Conservation (phyloP, 768 basidiomycete genomes). For the Tylopilus sp. region DNA sequence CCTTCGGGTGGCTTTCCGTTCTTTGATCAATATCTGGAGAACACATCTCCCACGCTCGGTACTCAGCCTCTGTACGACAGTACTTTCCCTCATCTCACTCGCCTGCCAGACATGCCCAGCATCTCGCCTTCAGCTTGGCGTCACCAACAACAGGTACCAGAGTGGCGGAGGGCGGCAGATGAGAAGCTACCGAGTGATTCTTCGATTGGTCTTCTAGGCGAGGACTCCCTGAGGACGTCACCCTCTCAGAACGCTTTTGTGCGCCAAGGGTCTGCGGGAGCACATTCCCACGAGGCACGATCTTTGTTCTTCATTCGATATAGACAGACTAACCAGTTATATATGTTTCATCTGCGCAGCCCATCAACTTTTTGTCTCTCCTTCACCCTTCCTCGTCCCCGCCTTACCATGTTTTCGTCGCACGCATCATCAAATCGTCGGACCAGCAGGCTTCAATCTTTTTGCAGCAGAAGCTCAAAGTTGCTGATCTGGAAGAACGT, state of each 20-base stretch:
- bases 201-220: conserved; percentile 21
- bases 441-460: conserved; percentile 92
- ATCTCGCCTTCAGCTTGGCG: conserved; percentile 20
- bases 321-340: conserved; percentile 14
- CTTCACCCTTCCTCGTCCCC: conserved; percentile 84
- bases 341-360: conserved; percentile 40
- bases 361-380: conserved; percentile 85
- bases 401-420: conserved; percentile 77
- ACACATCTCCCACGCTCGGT: conserved; percentile 35
- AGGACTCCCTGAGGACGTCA: conserved; percentile 30
- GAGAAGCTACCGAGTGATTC: conserved; percentile 27
- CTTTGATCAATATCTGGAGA: conserved; percentile 55
- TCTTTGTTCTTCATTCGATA: conserved; percentile 1
- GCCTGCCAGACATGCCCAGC: conserved; percentile 15
- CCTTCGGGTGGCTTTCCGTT: conserved; percentile 35
- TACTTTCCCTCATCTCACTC: conserved; percentile 27
- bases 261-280: conserved; percentile 26
- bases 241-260: conserved; percentile 24
- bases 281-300: conserved; percentile 52
- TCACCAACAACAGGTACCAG: conserved; percentile 31
- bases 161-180: conserved; percentile 43
- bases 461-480: conserved; percentile 86
- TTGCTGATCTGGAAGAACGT: conserved; percentile 73
- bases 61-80: conserved; percentile 35
- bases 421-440: conserved; percentile 83